These are phyloP conservation scores for Auxenochlorella pyrenoidosa DNA, from an alignment of 139 green algal species.

Conservation along the genomic window DNA sequence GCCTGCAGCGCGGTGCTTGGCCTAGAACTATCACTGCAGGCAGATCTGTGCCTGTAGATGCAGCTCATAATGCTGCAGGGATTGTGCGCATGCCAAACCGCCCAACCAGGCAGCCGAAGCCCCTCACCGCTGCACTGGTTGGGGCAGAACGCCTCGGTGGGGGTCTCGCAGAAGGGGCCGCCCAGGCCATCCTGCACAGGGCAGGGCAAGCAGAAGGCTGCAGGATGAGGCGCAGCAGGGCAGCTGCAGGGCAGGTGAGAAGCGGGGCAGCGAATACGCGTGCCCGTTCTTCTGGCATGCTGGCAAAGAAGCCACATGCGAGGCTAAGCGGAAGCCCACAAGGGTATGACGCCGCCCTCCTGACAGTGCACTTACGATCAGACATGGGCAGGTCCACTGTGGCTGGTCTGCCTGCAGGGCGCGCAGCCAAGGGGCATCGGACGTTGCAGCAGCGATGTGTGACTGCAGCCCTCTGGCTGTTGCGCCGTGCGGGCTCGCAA, in stretches of 20 bases:
- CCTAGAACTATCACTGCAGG: no score
- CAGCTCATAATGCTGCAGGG: not conserved
- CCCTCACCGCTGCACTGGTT: conserved; percentile 62
- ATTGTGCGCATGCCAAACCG: not conserved
- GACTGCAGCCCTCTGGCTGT: no score
- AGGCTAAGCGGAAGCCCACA: not conserved
- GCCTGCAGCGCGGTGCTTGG: not conserved
- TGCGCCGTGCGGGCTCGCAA: no score
- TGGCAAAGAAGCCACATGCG: not conserved
- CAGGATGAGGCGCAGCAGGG: no score
- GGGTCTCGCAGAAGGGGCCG: conserved; percentile 54
- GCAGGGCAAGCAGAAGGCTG: no score
- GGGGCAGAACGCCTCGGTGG: conserved; percentile 61
- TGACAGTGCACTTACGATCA: not conserved
- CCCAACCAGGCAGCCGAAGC: no score
- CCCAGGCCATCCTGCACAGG: conserved; percentile 47
- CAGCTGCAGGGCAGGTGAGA: no score
- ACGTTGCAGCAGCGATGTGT: no score
- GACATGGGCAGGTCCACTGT: not conserved
- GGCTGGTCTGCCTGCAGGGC: not conserved
- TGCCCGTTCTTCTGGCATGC: no score
- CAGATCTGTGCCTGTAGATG: not conserved
- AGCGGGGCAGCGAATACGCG: no score
- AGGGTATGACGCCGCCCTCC: not conserved
- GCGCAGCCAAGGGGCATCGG: not conserved